Evolutionary conservation across 192 early-diverging fungal genomes (phyloP), one percentile per base, ranked within the genome.

Genomic region (Linderina pennispora): DNA sequence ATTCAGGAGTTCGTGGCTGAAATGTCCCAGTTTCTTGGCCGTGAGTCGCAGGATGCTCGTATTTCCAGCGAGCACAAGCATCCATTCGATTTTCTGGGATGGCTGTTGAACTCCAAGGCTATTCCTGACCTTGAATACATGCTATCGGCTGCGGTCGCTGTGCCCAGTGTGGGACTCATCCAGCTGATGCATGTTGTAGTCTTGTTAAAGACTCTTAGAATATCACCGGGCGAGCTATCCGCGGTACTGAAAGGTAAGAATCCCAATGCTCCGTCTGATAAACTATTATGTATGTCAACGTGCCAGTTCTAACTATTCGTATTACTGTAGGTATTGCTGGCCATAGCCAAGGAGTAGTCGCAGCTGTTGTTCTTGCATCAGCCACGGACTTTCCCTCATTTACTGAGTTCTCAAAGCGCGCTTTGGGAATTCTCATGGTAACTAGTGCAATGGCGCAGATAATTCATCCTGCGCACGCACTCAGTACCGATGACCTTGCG

Each of bases 101-200:
- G 93, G 93, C 72, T 97, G 23, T 54, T 80, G 23, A 65, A 77
- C 44, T 84, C 85, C 8, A 79, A 84, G 48, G 69, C 78, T 13
- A 51, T 78, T 26, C 93, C 93, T n/a, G 78, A 77, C 62, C 78
- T 82, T 36, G 79, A 84, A 26, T 83, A 86, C 44, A 69, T 93
- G 28, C 51, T 92, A 8, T 79, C 82, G 5, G 89, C 89, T 4
- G 83, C 88, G 17, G 81, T 92, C 10, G 83, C 81, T 46, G 71
- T 91, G 19, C n/a, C 90, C 94, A 13, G 62, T 97, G 92, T 97
- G 38, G 94, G 91, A 32, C 55, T 97, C 35, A 88, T 86, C 3
- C 94, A 97, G 71, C 70, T 97, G 15, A 79, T 90, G 57, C 85
- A 92, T 23, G 90, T 94, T 64, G 83, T 83, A 77, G 80, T 92